Evolutionary conservation across 2,329 filamentous ascomycete genomes (phyloP), one percentile per base, ranked within the genome.

Genomic region (Colletotrichum musae): DNA sequence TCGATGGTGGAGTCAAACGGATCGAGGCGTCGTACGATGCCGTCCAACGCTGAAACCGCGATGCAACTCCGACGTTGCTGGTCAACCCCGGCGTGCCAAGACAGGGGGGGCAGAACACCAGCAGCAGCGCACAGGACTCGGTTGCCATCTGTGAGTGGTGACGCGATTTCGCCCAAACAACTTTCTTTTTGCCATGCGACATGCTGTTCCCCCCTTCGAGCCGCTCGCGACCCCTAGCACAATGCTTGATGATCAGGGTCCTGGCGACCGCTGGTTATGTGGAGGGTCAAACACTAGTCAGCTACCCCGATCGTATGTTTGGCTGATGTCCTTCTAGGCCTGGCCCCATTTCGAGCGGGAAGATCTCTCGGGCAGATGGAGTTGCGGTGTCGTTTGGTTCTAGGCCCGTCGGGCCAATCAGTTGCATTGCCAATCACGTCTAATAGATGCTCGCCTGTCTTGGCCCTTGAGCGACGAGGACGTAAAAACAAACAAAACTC

Each of bases 11-110:
- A 50, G 56, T 28, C 43, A 21, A 59, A 59, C 61, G 61, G 53
- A 68, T 43, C 51, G 64, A 47, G 47, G 48, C 53, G 43, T 70
- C 65, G 66, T 70, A 71, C 66, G 69, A 71, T 66, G 60, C 56
- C 56, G 61, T 59, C 48, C 36, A 58, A 54, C 41, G 32, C 56
- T 72, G 70, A 72, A 71, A 72, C 70, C 39, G 59, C 36, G 45
- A 51, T 70, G 70, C 68, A 70, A 67, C 68, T 52, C 36, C 36
- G 18, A 52, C 24, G 48, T 62, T 43, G 52, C 61, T 50, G 39
- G n/a, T 48, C 32, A 18, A 36, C 50, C 53, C 48, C 24, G 18
- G 48, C 48, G 43, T 18, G 24, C 12, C 16, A 10, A 41, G 32
- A 50, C 28, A 51, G 21, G 32, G 21, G 32, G 58, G 47, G 18